Percentiles rank a stretch among this genome's conserved stretches.
Evolutionary conservation across 208 protist genomes (phyloP).

Genomic region (Wallacemonas rigidus): DNA sequence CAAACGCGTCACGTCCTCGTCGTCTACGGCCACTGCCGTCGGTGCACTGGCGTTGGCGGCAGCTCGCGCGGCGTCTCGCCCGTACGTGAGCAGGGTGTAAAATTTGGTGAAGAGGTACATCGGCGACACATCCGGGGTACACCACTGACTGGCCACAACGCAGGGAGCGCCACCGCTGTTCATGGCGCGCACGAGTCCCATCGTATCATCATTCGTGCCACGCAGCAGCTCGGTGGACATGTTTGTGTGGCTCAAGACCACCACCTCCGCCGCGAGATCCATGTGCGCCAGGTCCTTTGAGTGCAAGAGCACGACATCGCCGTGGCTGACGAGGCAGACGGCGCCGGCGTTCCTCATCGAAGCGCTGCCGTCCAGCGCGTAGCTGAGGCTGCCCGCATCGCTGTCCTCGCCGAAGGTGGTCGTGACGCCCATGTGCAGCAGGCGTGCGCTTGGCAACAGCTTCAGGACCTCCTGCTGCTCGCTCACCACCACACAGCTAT

Average conservation of each 20-base stretch:
- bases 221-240: conserved; percentile 47
- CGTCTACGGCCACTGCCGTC: not conserved
- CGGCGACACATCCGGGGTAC: conserved; percentile 89
- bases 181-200: conserved; percentile 72
- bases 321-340: conserved; percentile 25
- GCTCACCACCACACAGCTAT: conserved; percentile 7
- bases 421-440: conserved; percentile 4
- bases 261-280: conserved; percentile 85
- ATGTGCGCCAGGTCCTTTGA: conserved; percentile 69
- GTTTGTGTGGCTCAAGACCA: conserved; percentile 83
- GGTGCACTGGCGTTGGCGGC: not conserved
- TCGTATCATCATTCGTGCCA: conserved; percentile 58
- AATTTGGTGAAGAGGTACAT: conserved; percentile 75
- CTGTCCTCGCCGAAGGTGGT: conserved; percentile 11
- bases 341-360: conserved; percentile 25
- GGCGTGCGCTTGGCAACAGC: conserved; percentile 27
- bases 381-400: conserved; percentile 17
- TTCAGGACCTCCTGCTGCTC: conserved; percentile 28
- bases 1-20: conserved; percentile 13
- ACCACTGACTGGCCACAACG: conserved; percentile 85
- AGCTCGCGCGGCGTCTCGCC: conserved; percentile 11
- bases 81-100: conserved; percentile 53
- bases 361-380: conserved; percentile 5
- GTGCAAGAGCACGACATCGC: conserved; percentile 53
- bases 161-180: conserved; percentile 75